phyloP scores from a whole-genome alignment of 257 asterid species.

The Solanum verrucosum region DNA sequence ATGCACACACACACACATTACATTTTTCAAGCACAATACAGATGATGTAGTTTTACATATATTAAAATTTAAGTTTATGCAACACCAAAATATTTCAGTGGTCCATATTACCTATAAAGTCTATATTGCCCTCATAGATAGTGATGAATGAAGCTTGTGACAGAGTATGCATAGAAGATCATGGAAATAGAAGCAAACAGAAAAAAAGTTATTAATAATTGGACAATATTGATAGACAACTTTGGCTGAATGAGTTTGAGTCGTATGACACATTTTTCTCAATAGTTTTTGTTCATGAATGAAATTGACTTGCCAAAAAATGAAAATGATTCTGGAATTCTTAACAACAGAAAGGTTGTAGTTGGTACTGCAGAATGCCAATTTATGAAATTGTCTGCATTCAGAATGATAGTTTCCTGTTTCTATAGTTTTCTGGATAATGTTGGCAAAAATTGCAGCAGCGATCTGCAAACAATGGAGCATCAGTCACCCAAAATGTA shows the following conservation, averaged over 20 bases:
- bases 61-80: background rate
- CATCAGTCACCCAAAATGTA: too few relatives aligned
- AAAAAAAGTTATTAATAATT: background rate
- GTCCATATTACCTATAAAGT: background rate
- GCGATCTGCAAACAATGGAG: too few relatives aligned
- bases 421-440: background rate
- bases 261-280: background rate
- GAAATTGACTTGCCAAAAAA: background rate
- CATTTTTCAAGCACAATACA: background rate
- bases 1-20: background rate
- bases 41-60: background rate
- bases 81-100: background rate
- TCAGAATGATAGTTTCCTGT: background rate
- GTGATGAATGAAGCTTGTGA: background rate
- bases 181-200: background rate
- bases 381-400: background rate
- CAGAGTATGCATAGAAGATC: background rate
- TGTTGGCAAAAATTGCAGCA: too few relatives aligned
- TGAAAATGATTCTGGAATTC: background rate
- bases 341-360: background rate
- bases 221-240: background rate
- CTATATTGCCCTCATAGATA: background rate
- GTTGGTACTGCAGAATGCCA: background rate
- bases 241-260: background rate
- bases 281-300: background rate